Evolutionary conservation across 1,284 basidiomycete genomes (phyloP).

Genomic region (Rhodofomes roseus): DNA sequence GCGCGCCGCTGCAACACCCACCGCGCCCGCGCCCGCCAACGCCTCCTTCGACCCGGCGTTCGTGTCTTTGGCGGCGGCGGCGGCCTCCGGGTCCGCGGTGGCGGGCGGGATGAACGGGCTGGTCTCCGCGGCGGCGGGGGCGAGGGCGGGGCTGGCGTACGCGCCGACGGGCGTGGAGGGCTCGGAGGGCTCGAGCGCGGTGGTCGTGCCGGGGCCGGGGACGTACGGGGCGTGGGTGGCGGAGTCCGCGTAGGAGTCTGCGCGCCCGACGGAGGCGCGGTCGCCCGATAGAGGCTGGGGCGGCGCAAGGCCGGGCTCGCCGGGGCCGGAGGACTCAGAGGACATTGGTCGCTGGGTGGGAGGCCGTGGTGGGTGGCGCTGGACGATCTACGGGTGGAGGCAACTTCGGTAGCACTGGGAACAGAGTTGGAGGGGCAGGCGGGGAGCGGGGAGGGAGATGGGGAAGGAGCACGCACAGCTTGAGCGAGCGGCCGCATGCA

Average conservation of each 20-base stretch:
- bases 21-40: neutral
- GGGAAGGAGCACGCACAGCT: too few species aligned
- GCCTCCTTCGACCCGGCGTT: constrained; percentile 5
- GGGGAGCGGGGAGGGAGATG: too few species aligned
- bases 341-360: neutral
- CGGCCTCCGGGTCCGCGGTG: neutral
- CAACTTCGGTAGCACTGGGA: neutral
- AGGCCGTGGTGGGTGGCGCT: neutral
- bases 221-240: neutral
- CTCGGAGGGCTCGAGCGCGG: neutral
- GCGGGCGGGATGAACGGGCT: neutral
- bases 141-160: neutral
- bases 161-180: constrained; percentile 2
- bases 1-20: neutral
- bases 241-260: constrained; percentile 4
- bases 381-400: neutral
- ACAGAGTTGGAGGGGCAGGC: too few species aligned
- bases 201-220: neutral
- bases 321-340: neutral
- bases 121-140: neutral
- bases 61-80: neutral
- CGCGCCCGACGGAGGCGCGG: constrained; percentile 1
- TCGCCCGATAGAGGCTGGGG: neutral
- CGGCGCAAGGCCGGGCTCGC: neutral
- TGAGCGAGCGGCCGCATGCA: too few species aligned